phyloP scores from a whole-genome alignment of 2,329 filamentous ascomycete species.

The Paraphoma sp. region DNA sequence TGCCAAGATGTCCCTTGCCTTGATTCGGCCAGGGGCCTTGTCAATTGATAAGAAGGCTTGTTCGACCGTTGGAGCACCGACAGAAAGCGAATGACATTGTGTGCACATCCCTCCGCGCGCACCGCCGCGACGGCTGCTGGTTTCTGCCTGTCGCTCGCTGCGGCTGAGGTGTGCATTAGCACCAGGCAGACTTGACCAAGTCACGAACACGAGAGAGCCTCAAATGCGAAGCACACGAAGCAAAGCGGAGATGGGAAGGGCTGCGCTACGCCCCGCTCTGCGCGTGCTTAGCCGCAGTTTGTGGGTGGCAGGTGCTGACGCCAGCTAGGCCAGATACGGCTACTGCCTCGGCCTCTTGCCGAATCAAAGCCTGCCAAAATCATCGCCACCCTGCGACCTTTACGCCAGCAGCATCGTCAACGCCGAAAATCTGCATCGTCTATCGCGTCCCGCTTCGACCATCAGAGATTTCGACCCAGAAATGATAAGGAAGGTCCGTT shows the following conservation, averaged over 20 bases:
- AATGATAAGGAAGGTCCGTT: background rate
- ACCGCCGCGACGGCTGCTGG: background rate
- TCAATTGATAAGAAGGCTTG: conserved; percentile 1
- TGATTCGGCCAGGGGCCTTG: background rate
- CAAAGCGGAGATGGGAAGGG: background rate
- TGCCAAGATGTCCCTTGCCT: background rate
- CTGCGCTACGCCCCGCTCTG: background rate
- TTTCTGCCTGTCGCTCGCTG: background rate
- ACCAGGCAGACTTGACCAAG: background rate
- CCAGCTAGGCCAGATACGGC: background rate
- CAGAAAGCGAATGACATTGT: background rate
- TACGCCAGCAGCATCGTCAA: background rate
- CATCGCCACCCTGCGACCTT: background rate
- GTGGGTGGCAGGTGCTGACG: background rate
- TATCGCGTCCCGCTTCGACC: background rate
- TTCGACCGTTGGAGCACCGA: background rate
- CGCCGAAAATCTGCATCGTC: background rate
- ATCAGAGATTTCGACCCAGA: background rate
- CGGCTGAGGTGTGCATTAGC: background rate
- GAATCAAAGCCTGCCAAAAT: background rate
- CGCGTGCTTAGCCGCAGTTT: background rate
- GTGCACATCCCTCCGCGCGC: background rate
- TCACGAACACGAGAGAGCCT: background rate
- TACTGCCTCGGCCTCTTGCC: background rate
- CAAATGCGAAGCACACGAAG: background rate